phyloP scores from a whole-genome alignment of 495 filamentous ascomycete genomes.

The Lepidopterella palustris region DNA sequence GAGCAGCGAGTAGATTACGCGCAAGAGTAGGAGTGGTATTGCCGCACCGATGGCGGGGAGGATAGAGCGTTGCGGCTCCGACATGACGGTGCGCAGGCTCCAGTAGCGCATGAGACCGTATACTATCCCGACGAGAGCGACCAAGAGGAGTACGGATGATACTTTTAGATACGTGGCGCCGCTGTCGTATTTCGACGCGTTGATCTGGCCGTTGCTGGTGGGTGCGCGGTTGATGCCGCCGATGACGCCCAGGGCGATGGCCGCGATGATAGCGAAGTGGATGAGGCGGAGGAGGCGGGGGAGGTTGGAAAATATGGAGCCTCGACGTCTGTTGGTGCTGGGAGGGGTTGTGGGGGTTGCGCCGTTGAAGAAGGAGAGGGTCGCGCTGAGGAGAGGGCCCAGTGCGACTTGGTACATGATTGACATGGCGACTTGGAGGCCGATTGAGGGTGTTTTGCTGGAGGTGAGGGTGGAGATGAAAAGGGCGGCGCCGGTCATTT shows the following conservation, averaged over 20 bases:
- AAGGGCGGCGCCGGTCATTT: neutral
- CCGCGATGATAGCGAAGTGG: neutral
- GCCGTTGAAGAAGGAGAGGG: slow-evolving; percentile 2
- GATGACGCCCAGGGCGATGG: neutral
- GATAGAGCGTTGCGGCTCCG: neutral
- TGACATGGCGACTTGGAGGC: slow-evolving; percentile 1
- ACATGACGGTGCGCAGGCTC: neutral
- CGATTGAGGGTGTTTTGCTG: neutral
- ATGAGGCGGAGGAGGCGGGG: neutral
- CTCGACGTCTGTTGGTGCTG: neutral
- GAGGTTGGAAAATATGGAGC: neutral
- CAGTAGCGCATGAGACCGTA: neutral
- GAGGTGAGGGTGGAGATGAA: neutral
- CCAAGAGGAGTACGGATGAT: neutral
- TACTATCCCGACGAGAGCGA: neutral
- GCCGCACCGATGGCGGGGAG: neutral
- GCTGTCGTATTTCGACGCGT: neutral
- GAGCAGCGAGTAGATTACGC: neutral
- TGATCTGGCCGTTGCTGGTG: neutral
- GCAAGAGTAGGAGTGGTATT: neutral
- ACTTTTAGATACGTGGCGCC: neutral
- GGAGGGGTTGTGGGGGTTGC: neutral
- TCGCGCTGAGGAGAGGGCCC: neutral
- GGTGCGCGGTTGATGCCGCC: neutral
- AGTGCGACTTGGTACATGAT: neutral